Evolutionary conservation across 805 yeast species (phyloP).

Genomic region (Yarrowia osloensis): DNA sequence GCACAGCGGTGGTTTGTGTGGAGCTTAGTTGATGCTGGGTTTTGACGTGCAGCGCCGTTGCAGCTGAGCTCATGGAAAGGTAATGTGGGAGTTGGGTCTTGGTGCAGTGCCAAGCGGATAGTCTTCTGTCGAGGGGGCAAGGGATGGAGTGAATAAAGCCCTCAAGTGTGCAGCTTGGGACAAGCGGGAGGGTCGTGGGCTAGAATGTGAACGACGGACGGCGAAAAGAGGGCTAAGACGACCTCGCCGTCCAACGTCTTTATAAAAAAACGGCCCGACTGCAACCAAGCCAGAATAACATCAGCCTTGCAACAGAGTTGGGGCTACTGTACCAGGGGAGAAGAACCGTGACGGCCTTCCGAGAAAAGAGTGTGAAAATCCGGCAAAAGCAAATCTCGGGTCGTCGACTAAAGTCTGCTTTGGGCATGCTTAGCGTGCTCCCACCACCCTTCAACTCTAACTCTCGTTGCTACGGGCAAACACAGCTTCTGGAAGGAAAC

Average conservation of each 20-base stretch:
- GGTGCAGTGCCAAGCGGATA: background rate
- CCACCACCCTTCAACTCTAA: background rate
- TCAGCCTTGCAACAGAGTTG: constrained; percentile 2
- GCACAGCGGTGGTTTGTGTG: background rate
- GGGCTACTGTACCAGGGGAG: background rate
- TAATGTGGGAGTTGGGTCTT: background rate
- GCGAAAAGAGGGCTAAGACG: background rate
- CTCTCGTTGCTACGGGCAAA: background rate
- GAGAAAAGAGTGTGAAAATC: constrained; percentile 19
- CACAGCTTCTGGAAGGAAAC: background rate
- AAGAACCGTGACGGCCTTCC: background rate
- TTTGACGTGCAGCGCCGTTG: constrained; percentile 18
- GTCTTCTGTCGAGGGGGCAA: background rate
- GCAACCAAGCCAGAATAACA: background rate
- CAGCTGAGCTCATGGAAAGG: background rate
- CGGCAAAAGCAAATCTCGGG: background rate
- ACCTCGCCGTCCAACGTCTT: background rate
- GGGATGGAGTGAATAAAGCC: background rate
- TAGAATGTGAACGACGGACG: no score
- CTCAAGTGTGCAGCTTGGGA: background rate
- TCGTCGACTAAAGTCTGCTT: background rate
- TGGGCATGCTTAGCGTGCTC: no score
- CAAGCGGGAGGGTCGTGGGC: background rate
- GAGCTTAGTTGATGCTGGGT: constrained; percentile 11
- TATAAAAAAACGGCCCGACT: background rate